Conservation (phyloP, 179 eudicot species). For the Spergularia azorica region DNA sequence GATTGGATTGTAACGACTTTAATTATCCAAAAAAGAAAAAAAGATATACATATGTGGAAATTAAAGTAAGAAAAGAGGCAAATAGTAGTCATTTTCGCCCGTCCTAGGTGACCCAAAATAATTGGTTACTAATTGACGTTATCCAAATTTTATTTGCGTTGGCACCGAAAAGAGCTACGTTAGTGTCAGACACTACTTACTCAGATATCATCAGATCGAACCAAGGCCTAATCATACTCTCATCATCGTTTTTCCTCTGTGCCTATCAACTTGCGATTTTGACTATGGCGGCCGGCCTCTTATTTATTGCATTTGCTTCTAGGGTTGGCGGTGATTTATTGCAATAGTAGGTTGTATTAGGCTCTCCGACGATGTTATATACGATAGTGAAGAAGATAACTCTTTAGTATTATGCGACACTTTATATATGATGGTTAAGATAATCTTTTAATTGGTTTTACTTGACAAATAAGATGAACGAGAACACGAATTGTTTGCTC, state of each 20-base stretch:
- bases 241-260: not conserved
- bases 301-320: no score
- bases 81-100: not conserved
- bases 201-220: not conserved
- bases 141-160: not conserved
- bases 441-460: no score
- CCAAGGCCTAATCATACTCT: not conserved
- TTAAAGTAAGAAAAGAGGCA: not conserved
- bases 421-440: no score
- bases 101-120: not conserved
- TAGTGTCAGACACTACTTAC: constrained; percentile 4
- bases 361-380: no score
- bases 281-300: no score
- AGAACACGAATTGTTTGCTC: no score
- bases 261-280: not conserved
- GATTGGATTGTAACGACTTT: not conserved
- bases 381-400: no score
- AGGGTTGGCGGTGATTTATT: no score
- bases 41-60: constrained; percentile 9
- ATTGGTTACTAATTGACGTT: constrained; percentile 8
- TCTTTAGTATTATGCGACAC: no score
- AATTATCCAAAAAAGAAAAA: not conserved
- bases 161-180: not conserved
- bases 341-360: no score
- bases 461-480: no score